These are phyloP conservation scores for Penicillium rolfsii DNA, from an alignment of 2,329 filamentous ascomycete species.

Conservation along the genomic window DNA sequence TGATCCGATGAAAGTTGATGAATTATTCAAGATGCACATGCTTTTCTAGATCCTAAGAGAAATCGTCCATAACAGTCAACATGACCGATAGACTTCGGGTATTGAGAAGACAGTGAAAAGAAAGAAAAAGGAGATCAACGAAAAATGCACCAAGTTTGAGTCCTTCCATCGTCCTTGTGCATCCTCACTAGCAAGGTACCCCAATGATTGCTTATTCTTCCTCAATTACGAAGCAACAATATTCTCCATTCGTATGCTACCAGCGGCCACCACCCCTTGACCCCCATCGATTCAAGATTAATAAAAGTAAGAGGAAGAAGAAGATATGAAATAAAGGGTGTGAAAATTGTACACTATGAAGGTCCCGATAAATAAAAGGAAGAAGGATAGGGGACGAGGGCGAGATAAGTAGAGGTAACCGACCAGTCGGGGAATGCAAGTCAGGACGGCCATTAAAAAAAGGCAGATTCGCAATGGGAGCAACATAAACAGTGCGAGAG, in stretches of 20 bases:
- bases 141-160: not conserved
- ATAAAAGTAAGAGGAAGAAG: conserved; percentile 8
- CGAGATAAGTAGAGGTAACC: conserved; percentile 17
- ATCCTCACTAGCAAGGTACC: not conserved
- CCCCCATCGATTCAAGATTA: not conserved
- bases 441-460: conserved; percentile 14
- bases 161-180: not conserved
- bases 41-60: not conserved
- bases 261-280: not conserved
- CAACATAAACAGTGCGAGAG: conserved; percentile 13
- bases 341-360: conserved; percentile 39
- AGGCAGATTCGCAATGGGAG: conserved; percentile 16
- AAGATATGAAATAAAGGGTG: conserved; percentile 29
- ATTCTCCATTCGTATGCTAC: not conserved
- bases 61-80: no score
- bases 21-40: not conserved
- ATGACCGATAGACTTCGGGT: not conserved
- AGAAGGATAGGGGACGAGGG: conserved; percentile 18
- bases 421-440: conserved; percentile 37
- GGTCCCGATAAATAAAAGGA: conserved; percentile 24
- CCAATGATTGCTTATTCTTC: not conserved
- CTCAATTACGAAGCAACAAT: not conserved
- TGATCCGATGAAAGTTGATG: not conserved
- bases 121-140: not conserved
- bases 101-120: not conserved